Evolutionary conservation across 2,329 filamentous ascomycete species (phyloP).

Genomic region (Sarocladium oryzae): DNA sequence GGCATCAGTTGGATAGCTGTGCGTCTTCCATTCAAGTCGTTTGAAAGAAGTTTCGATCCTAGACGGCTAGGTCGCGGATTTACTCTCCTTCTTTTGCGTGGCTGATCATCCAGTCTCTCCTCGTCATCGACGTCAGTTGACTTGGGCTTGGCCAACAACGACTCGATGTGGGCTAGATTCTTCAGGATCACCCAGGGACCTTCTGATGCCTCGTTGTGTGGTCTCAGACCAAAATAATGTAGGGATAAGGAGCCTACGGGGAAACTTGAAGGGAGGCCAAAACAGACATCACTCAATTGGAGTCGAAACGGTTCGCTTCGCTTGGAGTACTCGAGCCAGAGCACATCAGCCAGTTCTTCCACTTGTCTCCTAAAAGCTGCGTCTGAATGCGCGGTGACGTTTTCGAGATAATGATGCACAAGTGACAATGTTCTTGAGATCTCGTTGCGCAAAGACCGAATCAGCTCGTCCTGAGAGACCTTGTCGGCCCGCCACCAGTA

Average conservation of each 20-base stretch:
- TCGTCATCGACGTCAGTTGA: conserved; percentile 14
- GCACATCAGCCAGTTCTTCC: conserved; percentile 58
- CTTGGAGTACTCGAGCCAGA: conserved; percentile 74
- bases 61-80: conserved; percentile 38
- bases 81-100: conserved; percentile 46
- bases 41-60: conserved; percentile 39
- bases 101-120: conserved; percentile 29
- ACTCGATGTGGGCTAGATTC: conserved; percentile 51
- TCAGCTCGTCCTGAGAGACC: conserved; percentile 51
- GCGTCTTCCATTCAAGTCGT: conserved; percentile 36
- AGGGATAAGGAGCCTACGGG: conserved; percentile 39
- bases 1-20: conserved; percentile 52
- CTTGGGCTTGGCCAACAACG: conserved; percentile 30
- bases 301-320: conserved; percentile 65
- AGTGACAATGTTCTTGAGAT: conserved; percentile 67
- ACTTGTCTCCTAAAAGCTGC: conserved; percentile 41
- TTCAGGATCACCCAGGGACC: conserved; percentile 55
- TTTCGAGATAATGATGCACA: conserved; percentile 57
- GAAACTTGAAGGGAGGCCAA: conserved; percentile 37
- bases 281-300: conserved; percentile 69
- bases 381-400: conserved; percentile 39
- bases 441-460: conserved; percentile 64
- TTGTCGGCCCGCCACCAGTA: conserved; percentile 73
- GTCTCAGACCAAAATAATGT: conserved; percentile 45
- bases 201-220: conserved; percentile 48